These are phyloP conservation scores for Lactarius indigo DNA, from an alignment of 768 basidiomycete genomes.

Conservation along the genomic window DNA sequence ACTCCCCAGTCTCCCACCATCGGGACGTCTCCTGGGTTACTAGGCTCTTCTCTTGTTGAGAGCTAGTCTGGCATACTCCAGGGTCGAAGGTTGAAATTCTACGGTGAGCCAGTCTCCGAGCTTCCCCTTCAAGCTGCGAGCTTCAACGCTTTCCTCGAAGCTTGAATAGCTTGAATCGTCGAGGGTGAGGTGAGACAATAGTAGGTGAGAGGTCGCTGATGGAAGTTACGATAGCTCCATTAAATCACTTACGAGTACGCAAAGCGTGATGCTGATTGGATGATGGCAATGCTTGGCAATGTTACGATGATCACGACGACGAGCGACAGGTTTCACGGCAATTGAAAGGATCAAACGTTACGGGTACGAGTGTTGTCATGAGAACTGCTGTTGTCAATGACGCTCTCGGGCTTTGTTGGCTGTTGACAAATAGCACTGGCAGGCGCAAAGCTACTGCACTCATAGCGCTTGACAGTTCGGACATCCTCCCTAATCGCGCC, in stretches of 20 bases:
- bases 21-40: not conserved
- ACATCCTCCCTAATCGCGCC: not conserved
- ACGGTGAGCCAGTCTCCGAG: not conserved
- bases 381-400: not conserved
- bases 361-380: not conserved
- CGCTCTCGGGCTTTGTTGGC: not conserved
- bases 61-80: not conserved
- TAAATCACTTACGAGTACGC: not conserved
- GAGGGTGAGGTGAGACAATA: not conserved
- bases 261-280: not conserved
- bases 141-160: not conserved
- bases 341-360: too few species aligned
- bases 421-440: not conserved
- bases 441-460: too few species aligned
- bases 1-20: not conserved
- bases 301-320: not conserved
- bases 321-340: not conserved
- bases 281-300: not conserved
- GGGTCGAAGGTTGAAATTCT: not conserved
- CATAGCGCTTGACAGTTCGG: not conserved
- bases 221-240: not conserved
- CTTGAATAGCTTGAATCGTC: not conserved
- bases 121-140: not conserved
- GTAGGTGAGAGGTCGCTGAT: not conserved
- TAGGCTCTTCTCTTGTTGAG: not conserved